A percentile compares a stretch with the other conserved stretches of the same genome.
Conservation (phyloP, 768 basidiomycete genomes). For the Hygrocybe punicea region DNA sequence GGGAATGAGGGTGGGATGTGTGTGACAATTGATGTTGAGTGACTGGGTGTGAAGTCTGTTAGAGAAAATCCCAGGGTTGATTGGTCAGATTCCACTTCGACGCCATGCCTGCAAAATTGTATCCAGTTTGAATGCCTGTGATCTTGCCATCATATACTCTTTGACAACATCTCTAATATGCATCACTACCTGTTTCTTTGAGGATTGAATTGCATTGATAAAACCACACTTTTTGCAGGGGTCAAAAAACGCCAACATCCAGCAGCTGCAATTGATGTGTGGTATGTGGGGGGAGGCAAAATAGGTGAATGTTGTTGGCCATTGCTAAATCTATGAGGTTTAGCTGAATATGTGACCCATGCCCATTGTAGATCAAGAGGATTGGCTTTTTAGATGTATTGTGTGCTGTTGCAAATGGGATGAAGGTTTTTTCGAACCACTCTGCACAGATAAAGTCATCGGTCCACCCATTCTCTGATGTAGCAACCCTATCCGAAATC, state of each 20-base stretch:
- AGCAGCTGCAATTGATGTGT: slow-evolving; percentile 37
- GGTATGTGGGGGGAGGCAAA: slow-evolving; percentile 38
- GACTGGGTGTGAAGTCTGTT: slow-evolving; percentile 14
- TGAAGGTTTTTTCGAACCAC: slow-evolving; percentile 38
- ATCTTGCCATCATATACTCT: slow-evolving; percentile 12
- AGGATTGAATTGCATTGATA: slow-evolving; percentile 10
- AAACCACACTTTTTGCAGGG: slow-evolving; percentile 29
- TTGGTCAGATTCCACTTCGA: slow-evolving; percentile 23
- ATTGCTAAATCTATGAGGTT: slow-evolving; percentile 24
- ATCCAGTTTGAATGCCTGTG: slow-evolving; percentile 11
- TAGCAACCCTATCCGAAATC: slow-evolving; percentile 25
- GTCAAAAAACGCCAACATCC: slow-evolving; percentile 39
- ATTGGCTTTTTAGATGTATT: slow-evolving; percentile 25
- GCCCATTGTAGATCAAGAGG: slow-evolving; percentile 40
- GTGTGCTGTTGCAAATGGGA: slow-evolving; percentile 21
- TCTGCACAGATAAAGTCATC: slow-evolving; percentile 33
- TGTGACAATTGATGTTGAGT: slow-evolving; percentile 10
- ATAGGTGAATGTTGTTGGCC: slow-evolving; percentile 26
- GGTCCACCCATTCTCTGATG: slow-evolving; percentile 41
- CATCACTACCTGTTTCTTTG: slow-evolving; percentile 20
- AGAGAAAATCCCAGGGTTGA: slow-evolving; percentile 15
- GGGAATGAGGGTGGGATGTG: slow-evolving; percentile 15
- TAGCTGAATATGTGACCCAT: slow-evolving; percentile 31
- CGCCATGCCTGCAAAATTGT: slow-evolving; percentile 21
- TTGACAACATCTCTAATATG: slow-evolving; percentile 7